Percentiles rank a stretch among this genome's conserved stretches.
Evolutionary conservation across 2,329 filamentous ascomycete genomes (phyloP).

Genomic region (Colletotrichum nymphaeae): DNA sequence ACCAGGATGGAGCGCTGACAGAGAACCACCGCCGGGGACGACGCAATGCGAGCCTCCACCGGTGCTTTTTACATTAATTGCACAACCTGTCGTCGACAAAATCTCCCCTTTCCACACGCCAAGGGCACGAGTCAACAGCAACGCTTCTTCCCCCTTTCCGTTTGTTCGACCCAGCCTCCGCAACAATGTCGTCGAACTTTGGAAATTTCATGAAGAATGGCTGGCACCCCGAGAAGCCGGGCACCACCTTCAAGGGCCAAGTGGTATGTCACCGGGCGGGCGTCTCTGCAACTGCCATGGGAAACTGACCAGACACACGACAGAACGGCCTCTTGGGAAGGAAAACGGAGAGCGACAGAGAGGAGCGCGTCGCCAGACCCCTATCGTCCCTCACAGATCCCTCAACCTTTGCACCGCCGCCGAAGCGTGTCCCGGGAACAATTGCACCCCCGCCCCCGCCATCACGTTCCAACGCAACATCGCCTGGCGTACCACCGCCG

Average conservation of each 20-base stretch:
- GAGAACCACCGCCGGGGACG: slow-evolving; percentile 27
- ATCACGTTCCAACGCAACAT: slow-evolving; percentile 50
- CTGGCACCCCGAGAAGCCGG: slow-evolving; percentile 63
- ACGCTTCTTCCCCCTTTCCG: neutral
- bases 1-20: slow-evolving; percentile 32
- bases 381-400: slow-evolving; percentile 81
- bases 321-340: slow-evolving; percentile 61
- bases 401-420: slow-evolving; percentile 81
- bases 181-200: slow-evolving; percentile 55
- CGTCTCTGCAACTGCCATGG: neutral
- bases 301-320: neutral
- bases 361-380: slow-evolving; percentile 64
- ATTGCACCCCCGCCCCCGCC: slow-evolving; percentile 34
- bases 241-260: slow-evolving; percentile 53
- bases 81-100: slow-evolving; percentile 1
- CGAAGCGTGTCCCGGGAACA: slow-evolving; percentile 64
- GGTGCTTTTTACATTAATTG: slow-evolving; percentile 25
- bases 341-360: slow-evolving; percentile 46
- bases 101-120: slow-evolving; percentile 19
- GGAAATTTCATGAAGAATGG: slow-evolving; percentile 62
- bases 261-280: slow-evolving; percentile 52
- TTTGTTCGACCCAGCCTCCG: neutral
- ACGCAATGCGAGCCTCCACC: slow-evolving; percentile 17
- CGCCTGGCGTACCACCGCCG: slow-evolving; percentile 40
- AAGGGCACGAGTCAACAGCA: neutral